These are phyloP conservation scores for Scedosporium aurantiacum DNA, from an alignment of 2,329 filamentous ascomycete species.

Conservation along the genomic window DNA sequence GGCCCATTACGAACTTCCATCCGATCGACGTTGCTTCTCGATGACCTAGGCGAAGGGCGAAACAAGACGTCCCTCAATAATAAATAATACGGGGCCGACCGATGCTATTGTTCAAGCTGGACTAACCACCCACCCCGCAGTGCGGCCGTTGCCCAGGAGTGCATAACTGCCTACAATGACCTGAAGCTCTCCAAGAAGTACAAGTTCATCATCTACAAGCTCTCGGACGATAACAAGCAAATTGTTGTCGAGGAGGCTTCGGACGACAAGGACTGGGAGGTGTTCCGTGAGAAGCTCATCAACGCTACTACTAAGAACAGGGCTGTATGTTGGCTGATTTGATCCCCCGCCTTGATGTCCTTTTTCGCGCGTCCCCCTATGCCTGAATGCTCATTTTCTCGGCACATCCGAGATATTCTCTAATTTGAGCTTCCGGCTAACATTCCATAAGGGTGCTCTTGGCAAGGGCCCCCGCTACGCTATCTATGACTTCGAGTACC, in stretches of 20 bases:
- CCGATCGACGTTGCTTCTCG: background rate
- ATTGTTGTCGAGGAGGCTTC: slow-evolving; percentile 71
- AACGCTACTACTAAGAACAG: slow-evolving; percentile 62
- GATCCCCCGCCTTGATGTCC: background rate
- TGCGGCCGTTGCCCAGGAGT: slow-evolving; percentile 62
- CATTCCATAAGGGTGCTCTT: slow-evolving; percentile 34
- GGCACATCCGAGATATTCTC: background rate
- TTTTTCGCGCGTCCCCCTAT: slow-evolving; percentile 5
- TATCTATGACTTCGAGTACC: slow-evolving; percentile 77
- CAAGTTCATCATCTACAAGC: slow-evolving; percentile 84
- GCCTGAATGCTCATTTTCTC: background rate
- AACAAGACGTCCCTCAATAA: background rate
- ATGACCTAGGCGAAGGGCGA: background rate
- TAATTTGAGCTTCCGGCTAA: background rate
- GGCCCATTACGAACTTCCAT: slow-evolving; percentile 2
- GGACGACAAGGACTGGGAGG: slow-evolving; percentile 54
- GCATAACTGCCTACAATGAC: slow-evolving; percentile 63
- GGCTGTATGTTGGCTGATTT: slow-evolving; percentile 34
- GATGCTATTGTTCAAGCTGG: background rate
- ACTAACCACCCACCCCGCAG: slow-evolving; percentile 28
- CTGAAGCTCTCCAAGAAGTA: slow-evolving; percentile 72
- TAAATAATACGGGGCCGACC: background rate
- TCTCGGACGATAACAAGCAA: slow-evolving; percentile 71
- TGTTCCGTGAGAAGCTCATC: slow-evolving; percentile 66
- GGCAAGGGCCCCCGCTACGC: slow-evolving; percentile 69